These are phyloP conservation scores for Nidularia sp. DNA, from an alignment of 768 basidiomycete genomes.

Conservation along the genomic window DNA sequence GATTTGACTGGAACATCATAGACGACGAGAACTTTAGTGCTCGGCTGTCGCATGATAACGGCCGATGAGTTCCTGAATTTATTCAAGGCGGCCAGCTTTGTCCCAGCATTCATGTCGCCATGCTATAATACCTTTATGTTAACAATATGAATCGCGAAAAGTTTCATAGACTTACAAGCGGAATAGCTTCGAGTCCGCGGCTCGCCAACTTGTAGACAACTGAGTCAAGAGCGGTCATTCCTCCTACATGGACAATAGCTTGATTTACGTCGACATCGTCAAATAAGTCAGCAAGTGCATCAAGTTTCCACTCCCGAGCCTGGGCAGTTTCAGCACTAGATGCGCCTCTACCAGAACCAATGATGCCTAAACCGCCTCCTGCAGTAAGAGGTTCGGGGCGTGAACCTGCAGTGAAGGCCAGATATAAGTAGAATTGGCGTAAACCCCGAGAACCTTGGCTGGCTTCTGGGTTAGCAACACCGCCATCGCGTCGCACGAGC, in stretches of 20 bases:
- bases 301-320: constrained; percentile 92
- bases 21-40: constrained; percentile 79
- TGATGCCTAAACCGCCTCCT: constrained; percentile 76
- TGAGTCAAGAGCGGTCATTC: constrained; percentile 80
- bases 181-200: constrained; percentile 82
- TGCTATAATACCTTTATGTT: constrained; percentile 47
- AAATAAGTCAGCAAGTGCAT: constrained; percentile 85
- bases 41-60: constrained; percentile 58
- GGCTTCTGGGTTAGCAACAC: constrained; percentile 65
- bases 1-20: constrained; percentile 93
- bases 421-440: constrained; percentile 94
- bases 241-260: constrained; percentile 85
- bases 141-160: constrained; percentile 3
- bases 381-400: constrained; percentile 51
- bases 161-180: constrained; percentile 60
- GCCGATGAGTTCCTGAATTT: constrained; percentile 69
- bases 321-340: constrained; percentile 80
- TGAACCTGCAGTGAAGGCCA: constrained; percentile 88
- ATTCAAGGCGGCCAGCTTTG: constrained; percentile 77
- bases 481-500: constrained; percentile 90
- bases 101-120: constrained; percentile 86
- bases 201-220: constrained; percentile 89
- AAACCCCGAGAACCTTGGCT: constrained; percentile 74
- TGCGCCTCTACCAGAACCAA: constrained; percentile 85
- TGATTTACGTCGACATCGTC: constrained; percentile 81